Base-by-base conservation (phyloP, 1,284 basidiomycete species). In the Paramarasmius palmivorus region DNA sequence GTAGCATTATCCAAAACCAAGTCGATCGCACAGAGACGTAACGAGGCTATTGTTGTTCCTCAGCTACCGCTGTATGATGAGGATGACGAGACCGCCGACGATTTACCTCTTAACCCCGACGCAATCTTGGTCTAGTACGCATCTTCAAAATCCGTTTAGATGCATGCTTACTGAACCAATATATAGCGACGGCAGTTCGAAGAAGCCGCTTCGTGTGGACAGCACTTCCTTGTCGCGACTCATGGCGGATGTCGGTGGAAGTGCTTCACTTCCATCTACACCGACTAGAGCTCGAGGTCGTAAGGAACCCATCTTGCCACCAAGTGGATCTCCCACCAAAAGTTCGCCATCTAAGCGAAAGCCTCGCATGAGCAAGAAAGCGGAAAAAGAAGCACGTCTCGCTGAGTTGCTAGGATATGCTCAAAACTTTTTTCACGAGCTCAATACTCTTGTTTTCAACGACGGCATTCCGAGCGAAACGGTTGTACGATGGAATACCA, bases 391-490 rank as follows among this genome's bases (percentile, higher is more conserved):
- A 19, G 76, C 72, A 5, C 78, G 83, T 48, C 75, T 76, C 45
- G 69, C 68, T 23, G 71, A 72, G 25, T 73, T 78, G 22, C 75
- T 76, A 38, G 66, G 65, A 4, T 90, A 89, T 65, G 84, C 87
- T 1, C 68, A 76, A 26, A 61, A 79, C n/a, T 75, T 98, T 72
- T 86, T 98, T 75, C 63, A 83, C 58, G 85, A 95, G 78, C 75
- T 99, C 71, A 80, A 99, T 78, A 58, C 79, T 66, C 66, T 78
- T 68, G 82, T 98, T 73, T 80, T 98, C 75, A 70, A 86, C 58
- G 72, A 87, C 75, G 63, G 83, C 67, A 72, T 99, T 67, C 89
- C 91, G 2, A 63, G 68, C 12, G 70, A 79, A 10, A 86, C 90
- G 1, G 72, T 76, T 55, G 66, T 94, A 2, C 74, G 77, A 38